phyloP scores from a whole-genome alignment of 2,329 filamentous ascomycete genomes.

The Sporothrix brunneoviolacea region DNA sequence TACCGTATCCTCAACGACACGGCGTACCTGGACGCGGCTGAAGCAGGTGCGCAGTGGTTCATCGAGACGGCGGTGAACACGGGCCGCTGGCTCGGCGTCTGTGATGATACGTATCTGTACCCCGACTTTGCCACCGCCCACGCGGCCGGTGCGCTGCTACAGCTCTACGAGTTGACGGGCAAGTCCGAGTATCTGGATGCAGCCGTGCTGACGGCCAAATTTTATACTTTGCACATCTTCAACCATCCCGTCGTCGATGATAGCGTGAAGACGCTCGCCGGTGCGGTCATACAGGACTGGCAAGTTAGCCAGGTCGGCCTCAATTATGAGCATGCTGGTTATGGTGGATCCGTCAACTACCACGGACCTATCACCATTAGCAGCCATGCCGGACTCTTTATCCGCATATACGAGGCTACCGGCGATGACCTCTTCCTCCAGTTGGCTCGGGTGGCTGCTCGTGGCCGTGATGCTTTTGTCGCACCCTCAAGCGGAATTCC shows the following conservation, averaged over 20 bases:
- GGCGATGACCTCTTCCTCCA: conserved; percentile 10
- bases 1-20: conserved; percentile 11
- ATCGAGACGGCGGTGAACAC: conserved; percentile 4
- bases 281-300: conserved; percentile 11
- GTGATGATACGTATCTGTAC: conserved; percentile 14
- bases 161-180: conserved; percentile 13
- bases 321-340: conserved; percentile 15
- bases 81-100: conserved; percentile 16
- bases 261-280: not conserved
- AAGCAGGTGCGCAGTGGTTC: conserved; percentile 13
- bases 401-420: conserved; percentile 13
- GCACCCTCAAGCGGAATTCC: conserved; percentile 13
- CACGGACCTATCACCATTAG: conserved; percentile 14
- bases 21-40: conserved; percentile 10
- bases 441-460: conserved; percentile 13
- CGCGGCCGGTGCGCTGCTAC: conserved; percentile 11
- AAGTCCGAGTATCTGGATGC: conserved; percentile 8
- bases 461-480: conserved; percentile 14
- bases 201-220: conserved; percentile 9
- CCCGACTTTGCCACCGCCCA: conserved; percentile 12
- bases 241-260: conserved; percentile 13
- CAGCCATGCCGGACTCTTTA: conserved; percentile 13
- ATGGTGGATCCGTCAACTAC: conserved; percentile 8
- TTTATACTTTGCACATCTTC: conserved; percentile 16
- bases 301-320: conserved; percentile 14